Evolutionary conservation across 169 alveolate genomes (phyloP), one percentile per base, ranked within the genome.

Genomic region (Plasmodium knowlesi): DNA sequence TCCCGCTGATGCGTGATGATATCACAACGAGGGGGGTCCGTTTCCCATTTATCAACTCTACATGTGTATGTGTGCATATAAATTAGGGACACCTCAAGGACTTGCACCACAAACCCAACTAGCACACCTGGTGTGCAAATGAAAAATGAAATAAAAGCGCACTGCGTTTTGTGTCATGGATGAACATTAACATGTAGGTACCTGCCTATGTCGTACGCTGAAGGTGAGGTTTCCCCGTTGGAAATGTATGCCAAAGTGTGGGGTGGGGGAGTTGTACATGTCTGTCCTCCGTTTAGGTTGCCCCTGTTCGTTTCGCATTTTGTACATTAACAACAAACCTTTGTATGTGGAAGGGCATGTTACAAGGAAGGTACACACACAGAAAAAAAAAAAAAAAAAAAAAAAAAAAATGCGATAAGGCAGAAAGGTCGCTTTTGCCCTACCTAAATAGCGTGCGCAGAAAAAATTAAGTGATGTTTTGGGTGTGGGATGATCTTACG

Each of bases 61-160:
- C 76, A 67, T 67, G n/a, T 67, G 76, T n/a, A 67, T 14, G 19
- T 50, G 61, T 50, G 19, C 4, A 67, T 67, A 67, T 67, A 10
- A 19, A 67, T 22, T 19, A 16, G 14, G 37, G 30, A 67, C 76
- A 16, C 37, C 37, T 5, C 37, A 8, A 0, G 37, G n/a, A 9
- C 19, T 16, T 67, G 4, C 37, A 12, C 1, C 8, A 25, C 37
- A 67, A 67, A 67, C 41, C n/a, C n/a, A 67, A 67, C 76, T 67
- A 67, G 76, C 76, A 67, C 76, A 67, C 76, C 37, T 67, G 76
- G 37, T 67, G 39, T 22, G 76, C 37, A 67, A 67, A 67, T 67
- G 76, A 67, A 67, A 67, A 67, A 25, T 67, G 22, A 67, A 67
- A 67, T 67, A 67, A 67, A 67, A 22, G n/a, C 76, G 37, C 76